Conservation (phyloP, 1,139 yeast genomes). For the Yamadazyma sp. region DNA sequence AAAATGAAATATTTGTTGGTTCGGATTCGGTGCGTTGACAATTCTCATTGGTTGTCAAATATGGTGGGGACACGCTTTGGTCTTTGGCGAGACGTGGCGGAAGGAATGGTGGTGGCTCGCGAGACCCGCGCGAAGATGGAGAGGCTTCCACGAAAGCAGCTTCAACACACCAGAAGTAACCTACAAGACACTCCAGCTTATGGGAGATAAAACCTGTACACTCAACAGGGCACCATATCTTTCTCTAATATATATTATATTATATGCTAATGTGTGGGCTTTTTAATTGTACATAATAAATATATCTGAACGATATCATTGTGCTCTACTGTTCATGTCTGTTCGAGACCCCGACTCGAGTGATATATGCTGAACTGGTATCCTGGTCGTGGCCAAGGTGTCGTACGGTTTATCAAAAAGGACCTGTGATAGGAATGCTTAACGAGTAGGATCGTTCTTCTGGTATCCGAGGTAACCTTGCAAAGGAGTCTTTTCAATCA, state of each 20-base stretch:
- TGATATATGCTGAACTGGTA: background rate
- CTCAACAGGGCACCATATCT: background rate
- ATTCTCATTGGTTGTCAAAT: conserved; percentile 20
- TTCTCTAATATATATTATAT: conserved; percentile 3
- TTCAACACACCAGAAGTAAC: too few species aligned
- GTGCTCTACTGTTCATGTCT: background rate
- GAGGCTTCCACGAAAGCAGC: too few species aligned
- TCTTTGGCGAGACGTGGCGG: background rate
- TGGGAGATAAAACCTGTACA: too few species aligned
- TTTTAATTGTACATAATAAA: conserved; percentile 10
- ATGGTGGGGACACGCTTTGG: conserved; percentile 12
- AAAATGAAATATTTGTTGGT: conserved; percentile 12
- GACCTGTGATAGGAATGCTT: background rate
- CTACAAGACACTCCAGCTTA: too few species aligned
- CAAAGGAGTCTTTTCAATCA: conserved; percentile 67
- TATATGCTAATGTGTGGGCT: conserved; percentile 7
- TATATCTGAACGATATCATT: conserved; percentile 4
- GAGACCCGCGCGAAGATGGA: too few species aligned
- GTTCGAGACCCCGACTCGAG: conserved; percentile 2
- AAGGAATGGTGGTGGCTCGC: too few species aligned
- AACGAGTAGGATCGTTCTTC: conserved; percentile 73
- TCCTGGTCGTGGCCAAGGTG: background rate
- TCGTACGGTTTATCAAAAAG: background rate
- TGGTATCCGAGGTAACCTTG: conserved; percentile 80
- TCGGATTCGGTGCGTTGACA: conserved; percentile 18